A percentile compares a stretch with the other conserved stretches of the same genome.
Conservation (phyloP, 352 stramenopile species). For the Globisporangium megalacanthum region DNA sequence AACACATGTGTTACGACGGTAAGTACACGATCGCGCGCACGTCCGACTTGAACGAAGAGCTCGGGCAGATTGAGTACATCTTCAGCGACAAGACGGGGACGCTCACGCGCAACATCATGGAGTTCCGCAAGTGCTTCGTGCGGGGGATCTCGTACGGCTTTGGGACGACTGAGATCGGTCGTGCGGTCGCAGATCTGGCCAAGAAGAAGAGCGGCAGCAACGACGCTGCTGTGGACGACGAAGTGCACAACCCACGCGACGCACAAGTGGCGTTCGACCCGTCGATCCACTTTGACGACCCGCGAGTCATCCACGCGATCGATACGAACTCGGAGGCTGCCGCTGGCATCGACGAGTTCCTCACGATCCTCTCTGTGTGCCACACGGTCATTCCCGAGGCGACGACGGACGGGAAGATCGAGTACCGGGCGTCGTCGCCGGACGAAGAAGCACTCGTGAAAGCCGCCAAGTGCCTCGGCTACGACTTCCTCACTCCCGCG, state of each 20-base stretch:
- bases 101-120: constrained; percentile 98
- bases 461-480: constrained; percentile 68
- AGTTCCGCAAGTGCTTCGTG: constrained; percentile 91
- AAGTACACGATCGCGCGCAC: constrained; percentile 80
- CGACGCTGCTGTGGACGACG: constrained; percentile 7
- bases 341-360: constrained; percentile 52
- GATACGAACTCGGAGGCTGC: constrained; percentile 19
- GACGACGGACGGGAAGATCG: constrained; percentile 37
- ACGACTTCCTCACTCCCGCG: constrained; percentile 74
- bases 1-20: constrained; percentile 82
- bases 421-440: constrained; percentile 88
- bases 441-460: constrained; percentile 93
- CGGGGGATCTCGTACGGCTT: constrained; percentile 79
- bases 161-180: constrained; percentile 74
- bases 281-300: constrained; percentile 67
- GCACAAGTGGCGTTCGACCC: constrained; percentile 62
- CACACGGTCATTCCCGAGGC: constrained; percentile 73
- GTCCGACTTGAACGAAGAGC: constrained; percentile 89
- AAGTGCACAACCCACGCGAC: constrained; percentile 31
- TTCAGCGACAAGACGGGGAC: constrained; percentile 99
- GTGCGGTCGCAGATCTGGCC: constrained; percentile 43
- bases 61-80: constrained; percentile 96
- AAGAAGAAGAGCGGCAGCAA: constrained; percentile 12
- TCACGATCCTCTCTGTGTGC: constrained; percentile 65
- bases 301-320: constrained; percentile 44